Evolutionary conservation across 192 early-diverging fungal species (phyloP).

Genomic region (Gonapodya prolifera): DNA sequence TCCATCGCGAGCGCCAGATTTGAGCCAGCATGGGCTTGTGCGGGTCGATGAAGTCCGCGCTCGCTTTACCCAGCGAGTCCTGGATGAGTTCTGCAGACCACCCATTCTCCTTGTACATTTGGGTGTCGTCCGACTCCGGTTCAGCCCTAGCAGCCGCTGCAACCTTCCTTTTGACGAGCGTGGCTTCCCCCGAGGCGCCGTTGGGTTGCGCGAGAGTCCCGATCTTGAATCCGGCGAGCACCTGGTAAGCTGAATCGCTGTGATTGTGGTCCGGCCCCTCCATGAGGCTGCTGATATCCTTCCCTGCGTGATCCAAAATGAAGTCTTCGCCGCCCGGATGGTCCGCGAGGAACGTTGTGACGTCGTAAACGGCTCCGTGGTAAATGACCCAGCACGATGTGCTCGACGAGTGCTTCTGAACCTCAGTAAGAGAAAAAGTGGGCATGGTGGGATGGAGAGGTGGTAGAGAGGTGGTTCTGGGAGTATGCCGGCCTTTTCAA

Average conservation of each 20-base stretch:
- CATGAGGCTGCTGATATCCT: conserved; percentile 71
- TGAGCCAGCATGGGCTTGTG: conserved; percentile 69
- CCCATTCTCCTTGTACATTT: background rate
- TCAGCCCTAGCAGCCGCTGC: background rate
- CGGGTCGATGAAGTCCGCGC: conserved; percentile 69
- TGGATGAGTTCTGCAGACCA: conserved; percentile 29
- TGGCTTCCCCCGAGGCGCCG: background rate
- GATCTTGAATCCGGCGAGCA: conserved; percentile 71
- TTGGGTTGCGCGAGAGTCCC: conserved; percentile 26
- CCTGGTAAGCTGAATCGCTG: conserved; percentile 71
- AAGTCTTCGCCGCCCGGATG: conserved; percentile 90
- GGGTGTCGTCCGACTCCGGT: background rate
- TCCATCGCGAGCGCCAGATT: conserved; percentile 55
- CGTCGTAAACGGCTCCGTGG: conserved; percentile 72
- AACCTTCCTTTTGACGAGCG: background rate
- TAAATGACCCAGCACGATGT: conserved; percentile 72
- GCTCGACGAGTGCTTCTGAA: conserved; percentile 55
- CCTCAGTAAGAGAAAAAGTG: conserved; percentile 45
- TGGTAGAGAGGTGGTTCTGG: no score
- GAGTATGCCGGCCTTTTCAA: no score
- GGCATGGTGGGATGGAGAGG: background rate
- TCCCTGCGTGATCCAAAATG: conserved; percentile 75
- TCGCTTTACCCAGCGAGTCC: conserved; percentile 29
- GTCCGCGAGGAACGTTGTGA: conserved; percentile 74
- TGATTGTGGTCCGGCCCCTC: conserved; percentile 66